Evolutionary conservation across 192 early-diverging fungal species (phyloP).

Genomic region (Gonapodya sp.): DNA sequence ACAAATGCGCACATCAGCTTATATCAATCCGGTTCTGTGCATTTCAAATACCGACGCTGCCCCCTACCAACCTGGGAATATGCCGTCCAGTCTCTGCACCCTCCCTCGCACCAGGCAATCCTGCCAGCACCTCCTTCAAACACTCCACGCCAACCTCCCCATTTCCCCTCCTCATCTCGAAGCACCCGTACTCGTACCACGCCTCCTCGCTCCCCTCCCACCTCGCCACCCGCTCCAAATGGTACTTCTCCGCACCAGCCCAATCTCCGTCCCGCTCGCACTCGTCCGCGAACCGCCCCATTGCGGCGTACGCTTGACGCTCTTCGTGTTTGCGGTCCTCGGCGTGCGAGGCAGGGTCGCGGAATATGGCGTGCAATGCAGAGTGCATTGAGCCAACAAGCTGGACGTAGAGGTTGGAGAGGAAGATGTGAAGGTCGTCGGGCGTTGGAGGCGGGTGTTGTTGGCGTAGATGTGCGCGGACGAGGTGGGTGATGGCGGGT

Average conservation of each 20-base stretch:
- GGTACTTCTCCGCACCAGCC: slow-evolving; percentile 30
- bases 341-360: neutral
- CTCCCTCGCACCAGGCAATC: slow-evolving; percentile 20
- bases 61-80: slow-evolving; percentile 28
- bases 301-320: slow-evolving; percentile 28
- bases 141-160: slow-evolving; percentile 39
- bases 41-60: neutral
- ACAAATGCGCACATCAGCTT: no score
- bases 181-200: slow-evolving; percentile 53
- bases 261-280: slow-evolving; percentile 32
- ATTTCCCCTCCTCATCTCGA: slow-evolving; percentile 34
- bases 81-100: slow-evolving; percentile 21
- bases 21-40: no score
- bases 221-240: slow-evolving; percentile 42
- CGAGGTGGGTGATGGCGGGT: slow-evolving; percentile 40
- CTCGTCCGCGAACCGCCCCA: slow-evolving; percentile 41
- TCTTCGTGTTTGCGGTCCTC: slow-evolving; percentile 17
- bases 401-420: slow-evolving; percentile 50
- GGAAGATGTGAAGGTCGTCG: slow-evolving; percentile 43
- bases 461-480: slow-evolving; percentile 40
- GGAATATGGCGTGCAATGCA: slow-evolving; percentile 28
- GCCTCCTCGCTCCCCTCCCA: slow-evolving; percentile 45
- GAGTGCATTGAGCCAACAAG: slow-evolving; percentile 47
- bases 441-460: slow-evolving; percentile 38
- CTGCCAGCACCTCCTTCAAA: slow-evolving; percentile 37